Evolutionary conservation across 2,329 filamentous ascomycete genomes (phyloP).

Genomic region (Botrytis pseudocinerea): DNA sequence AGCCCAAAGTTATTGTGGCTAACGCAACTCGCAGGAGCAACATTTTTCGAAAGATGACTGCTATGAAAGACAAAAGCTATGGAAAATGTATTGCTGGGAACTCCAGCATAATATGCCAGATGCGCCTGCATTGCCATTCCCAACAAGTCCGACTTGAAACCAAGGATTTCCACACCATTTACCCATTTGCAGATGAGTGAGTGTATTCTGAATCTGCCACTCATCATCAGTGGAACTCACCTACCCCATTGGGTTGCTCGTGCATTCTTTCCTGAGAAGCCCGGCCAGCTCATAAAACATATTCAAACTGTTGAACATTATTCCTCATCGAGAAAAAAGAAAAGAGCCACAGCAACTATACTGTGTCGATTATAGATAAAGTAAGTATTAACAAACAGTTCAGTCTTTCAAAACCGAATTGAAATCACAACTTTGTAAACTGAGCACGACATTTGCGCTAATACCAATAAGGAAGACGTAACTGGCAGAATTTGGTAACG

Average conservation of each 20-base stretch:
- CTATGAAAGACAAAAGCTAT: neutral
- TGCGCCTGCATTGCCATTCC: neutral
- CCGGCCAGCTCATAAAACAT: neutral
- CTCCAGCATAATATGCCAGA: neutral
- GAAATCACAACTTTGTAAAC: neutral
- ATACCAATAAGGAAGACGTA: neutral
- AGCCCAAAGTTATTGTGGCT: neutral
- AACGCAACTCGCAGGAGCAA: neutral
- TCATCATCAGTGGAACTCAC: neutral
- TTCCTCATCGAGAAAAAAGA: neutral
- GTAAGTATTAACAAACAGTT: neutral
- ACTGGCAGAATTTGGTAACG: neutral
- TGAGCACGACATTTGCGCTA: neutral
- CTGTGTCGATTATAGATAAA: neutral
- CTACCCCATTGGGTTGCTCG: neutral
- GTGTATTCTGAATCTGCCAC: neutral
- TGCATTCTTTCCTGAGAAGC: neutral
- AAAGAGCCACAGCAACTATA: neutral
- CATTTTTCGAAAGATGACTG: neutral
- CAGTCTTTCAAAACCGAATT: neutral
- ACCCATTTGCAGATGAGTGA: neutral
- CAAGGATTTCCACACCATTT: neutral
- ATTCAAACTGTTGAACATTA: neutral
- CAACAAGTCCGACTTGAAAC: neutral
- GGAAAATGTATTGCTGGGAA: neutral